Evolutionary conservation across 345 rosid species (phyloP), one percentile per base, ranked within the genome.

Genomic region (Boechera stricta): DNA sequence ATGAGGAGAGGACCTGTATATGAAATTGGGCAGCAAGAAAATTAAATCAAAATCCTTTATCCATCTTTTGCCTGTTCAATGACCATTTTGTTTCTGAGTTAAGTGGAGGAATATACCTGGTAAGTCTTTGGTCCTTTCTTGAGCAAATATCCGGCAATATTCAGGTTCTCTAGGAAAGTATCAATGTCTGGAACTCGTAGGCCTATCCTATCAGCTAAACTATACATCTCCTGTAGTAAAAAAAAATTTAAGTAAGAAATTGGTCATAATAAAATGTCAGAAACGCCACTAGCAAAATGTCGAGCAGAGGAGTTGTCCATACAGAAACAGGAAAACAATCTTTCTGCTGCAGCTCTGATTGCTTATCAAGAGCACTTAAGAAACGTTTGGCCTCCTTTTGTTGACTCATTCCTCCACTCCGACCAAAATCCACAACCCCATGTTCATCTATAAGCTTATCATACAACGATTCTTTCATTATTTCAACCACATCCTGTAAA

Each of bases 381-480:
- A 95, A 95, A 54, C 98, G 87, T 82, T 86, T 95, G 66, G 96
- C 97, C 83, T 95, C 98, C 72, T 92, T 95, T 72, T 90, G 99
- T 77, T 91, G 96, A 79, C 99, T 95, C 99, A 92, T 92, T 67
- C 98, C 99, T 32, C 99, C 96, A 65, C 98, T 89, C 63, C 93
- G 87, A 75, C 91, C 94, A 63, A 87, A 95, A 85, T 95, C 96
- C 77, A 91, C 96, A 73, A 82, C 66, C 62, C 99, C 98, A 80
- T 89, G 93, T 85, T 95, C 99, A 69, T 95, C 96, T 44, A 89
- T 86, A 78, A 85, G 93, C 85, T 91, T 89, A 77, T 92, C 99
- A 32, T 91, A 88, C 53, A 95, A 74, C n/a, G 99, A 95, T 81
- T 89, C 98, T 79, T 88, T 92, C 98, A 95, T 95, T 80, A 92